phyloP scores from a whole-genome alignment of 2,329 filamentous ascomycete genomes.

The Penicillium sp. region DNA sequence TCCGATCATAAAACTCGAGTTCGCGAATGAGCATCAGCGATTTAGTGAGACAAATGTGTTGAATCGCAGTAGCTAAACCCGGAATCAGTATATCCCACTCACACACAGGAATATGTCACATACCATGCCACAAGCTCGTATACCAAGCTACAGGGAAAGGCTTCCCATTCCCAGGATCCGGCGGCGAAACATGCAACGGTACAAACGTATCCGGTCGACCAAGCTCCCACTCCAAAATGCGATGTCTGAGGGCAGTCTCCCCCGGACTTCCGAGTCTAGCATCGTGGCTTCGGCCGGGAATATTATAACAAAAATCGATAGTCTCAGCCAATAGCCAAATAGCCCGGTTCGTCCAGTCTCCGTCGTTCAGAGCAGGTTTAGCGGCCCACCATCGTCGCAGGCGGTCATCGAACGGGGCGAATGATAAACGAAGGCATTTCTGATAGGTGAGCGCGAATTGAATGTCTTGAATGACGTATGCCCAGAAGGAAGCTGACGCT shows the following conservation, averaged over 20 bases:
- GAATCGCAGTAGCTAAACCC: conserved; percentile 32
- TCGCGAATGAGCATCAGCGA: conserved; percentile 30
- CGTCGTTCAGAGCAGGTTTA: conserved; percentile 27
- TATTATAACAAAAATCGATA: conserved; percentile 35
- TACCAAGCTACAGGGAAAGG: conserved; percentile 38
- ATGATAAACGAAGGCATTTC: conserved; percentile 33
- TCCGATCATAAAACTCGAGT: conserved; percentile 18
- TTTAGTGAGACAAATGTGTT: conserved; percentile 38
- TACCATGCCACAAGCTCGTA: conserved; percentile 36
- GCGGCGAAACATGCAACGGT: conserved; percentile 32
- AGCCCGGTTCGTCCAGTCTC: conserved; percentile 36
- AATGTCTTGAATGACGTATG: conserved; percentile 39
- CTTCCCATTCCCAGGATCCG: conserved; percentile 28
- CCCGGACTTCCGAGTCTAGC: conserved; percentile 17
- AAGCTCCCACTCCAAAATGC: conserved; percentile 32
- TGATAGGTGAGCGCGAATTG: conserved; percentile 36
- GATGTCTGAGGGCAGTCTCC: conserved; percentile 24
- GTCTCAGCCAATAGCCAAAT: conserved; percentile 38
- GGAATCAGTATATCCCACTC: neutral
- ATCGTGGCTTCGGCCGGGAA: conserved; percentile 21
- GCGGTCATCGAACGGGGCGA: conserved; percentile 34
- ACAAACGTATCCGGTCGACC: conserved; percentile 30
- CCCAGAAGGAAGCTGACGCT: conserved; percentile 38
- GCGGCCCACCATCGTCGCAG: conserved; percentile 31
- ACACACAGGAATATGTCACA: neutral